Base-by-base conservation (phyloP, 805 yeast genomes). In the Schwanniomyces occidentalis region DNA sequence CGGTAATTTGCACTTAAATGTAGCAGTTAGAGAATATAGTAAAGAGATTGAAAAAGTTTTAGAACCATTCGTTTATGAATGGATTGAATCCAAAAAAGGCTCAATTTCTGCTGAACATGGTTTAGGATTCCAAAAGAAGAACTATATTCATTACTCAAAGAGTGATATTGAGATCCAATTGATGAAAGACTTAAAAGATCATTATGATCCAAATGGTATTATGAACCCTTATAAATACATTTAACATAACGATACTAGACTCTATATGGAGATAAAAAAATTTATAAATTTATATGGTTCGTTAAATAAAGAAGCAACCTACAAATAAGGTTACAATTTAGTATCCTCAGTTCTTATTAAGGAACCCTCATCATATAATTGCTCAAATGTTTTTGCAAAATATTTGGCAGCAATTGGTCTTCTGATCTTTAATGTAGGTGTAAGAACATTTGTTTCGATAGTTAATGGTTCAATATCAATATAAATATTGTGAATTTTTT, bases 71-170 rank as follows among this genome's bases (percentile, higher is more conserved):
- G 93, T 93, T 19, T 93, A 89, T 57, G 95, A 93, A 66, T 90
- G 90, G 84, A 85, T 93, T 35, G 53, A 75, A 62, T 51, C 61
- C 17, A 71, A 77, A 43, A 67, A 80, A 21, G 99, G 99, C 15
- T 90, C 98, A 1, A 83, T 93, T 35, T 84, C 95, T 40, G 99
- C 99, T 17, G 99, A 93, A 62, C 99, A 93, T 59, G 99, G 99
- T 10, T 72, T 93, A 38, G 99, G 99, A 0, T 87, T 93, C 76
- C 97, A 91, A 54, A 93, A 93, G 82, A 88, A 84, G 50, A 85
- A 86, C 54, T 93, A 85, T 58, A 75, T 91, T 47, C 82, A 82
- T 7, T 93, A 91, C 67, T 76, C 95, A 34, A 93, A 90, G 71
- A 76, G 78, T 44, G 80, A 73, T 8, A 65, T 68, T 34, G 90